Conservation (phyloP, 2,329 filamentous ascomycete genomes). For the Septoria linicola region DNA sequence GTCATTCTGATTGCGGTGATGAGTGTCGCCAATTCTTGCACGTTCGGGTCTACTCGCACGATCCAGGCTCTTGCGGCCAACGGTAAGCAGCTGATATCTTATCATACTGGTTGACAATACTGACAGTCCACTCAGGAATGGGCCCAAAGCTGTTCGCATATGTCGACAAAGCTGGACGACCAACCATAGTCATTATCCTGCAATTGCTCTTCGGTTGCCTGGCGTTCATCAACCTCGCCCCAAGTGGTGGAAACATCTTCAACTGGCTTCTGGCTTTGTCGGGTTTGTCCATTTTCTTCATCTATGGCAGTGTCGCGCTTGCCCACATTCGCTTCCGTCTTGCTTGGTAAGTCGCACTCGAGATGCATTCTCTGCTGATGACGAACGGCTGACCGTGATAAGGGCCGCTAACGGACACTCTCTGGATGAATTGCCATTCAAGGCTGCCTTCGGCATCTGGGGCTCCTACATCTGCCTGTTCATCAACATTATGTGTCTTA, state of each 20-base stretch:
- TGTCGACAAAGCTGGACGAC: conserved; percentile 79
- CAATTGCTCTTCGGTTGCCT: conserved; percentile 69
- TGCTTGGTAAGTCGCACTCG: conserved; percentile 50
- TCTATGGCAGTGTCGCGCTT: conserved; percentile 78
- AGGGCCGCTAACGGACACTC: conserved; percentile 52
- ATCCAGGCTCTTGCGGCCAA: conserved; percentile 47
- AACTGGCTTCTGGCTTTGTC: conserved; percentile 75
- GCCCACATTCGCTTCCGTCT: conserved; percentile 84
- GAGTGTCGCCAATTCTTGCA: conserved; percentile 57
- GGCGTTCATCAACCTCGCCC: conserved; percentile 65
- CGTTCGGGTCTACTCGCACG: conserved; percentile 59
- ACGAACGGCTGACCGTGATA: too few relatives aligned
- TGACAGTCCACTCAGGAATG: conserved; percentile 52
- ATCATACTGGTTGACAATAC: not conserved
- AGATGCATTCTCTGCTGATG: not conserved
- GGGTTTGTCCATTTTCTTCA: conserved; percentile 71
- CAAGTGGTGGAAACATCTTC: conserved; percentile 63
- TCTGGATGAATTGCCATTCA: conserved; percentile 49
- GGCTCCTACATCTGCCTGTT: conserved; percentile 43
- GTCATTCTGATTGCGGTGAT: conserved; percentile 66
- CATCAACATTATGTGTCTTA: conserved; percentile 42
- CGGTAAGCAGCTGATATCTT: conserved; percentile 37
- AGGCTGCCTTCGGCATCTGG: conserved; percentile 41
- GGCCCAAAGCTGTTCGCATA: conserved; percentile 76
- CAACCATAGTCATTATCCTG: conserved; percentile 67